Evolutionary conservation across 2,329 filamentous ascomycete genomes (phyloP).

Genomic region (Lasiodiplodia sp.): DNA sequence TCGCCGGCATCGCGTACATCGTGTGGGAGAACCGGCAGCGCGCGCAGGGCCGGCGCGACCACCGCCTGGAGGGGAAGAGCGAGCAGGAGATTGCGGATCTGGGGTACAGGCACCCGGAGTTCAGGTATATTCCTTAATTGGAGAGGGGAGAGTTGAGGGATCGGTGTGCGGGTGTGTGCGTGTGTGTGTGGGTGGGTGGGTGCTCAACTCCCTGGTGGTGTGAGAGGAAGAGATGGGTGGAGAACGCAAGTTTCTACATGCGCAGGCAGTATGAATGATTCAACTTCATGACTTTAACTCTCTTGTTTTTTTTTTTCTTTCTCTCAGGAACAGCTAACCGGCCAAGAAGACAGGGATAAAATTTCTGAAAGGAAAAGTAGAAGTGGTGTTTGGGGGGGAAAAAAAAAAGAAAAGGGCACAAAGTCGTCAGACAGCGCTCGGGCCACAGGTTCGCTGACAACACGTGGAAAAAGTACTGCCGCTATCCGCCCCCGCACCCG

Average conservation of each 20-base stretch:
- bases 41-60: constrained; percentile 56
- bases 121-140: constrained; percentile 59
- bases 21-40: constrained; percentile 61
- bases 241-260: neutral
- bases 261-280: neutral
- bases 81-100: constrained; percentile 57
- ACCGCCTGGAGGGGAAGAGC: constrained; percentile 58
- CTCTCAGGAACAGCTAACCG: too few relatives aligned
- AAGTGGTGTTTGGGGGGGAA: too few relatives aligned
- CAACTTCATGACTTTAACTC: neutral
- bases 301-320: too few relatives aligned
- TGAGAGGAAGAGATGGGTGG: too few relatives aligned
- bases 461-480: neutral
- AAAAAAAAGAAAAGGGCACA: too few relatives aligned
- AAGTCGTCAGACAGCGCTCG: neutral
- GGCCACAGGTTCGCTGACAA: neutral
- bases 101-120: constrained; percentile 63
- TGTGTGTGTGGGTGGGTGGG: neutral
- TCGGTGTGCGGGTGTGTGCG: neutral
- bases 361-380: too few relatives aligned
- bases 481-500: neutral
- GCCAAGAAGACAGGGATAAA: too few relatives aligned
- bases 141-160: neutral
- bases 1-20: constrained; percentile 61
- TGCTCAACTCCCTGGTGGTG: too few relatives aligned